Percentiles rank a stretch among this genome's conserved stretches.
Evolutionary conservation across 2,329 filamentous ascomycete species (phyloP).

Genomic region (Hypoxylon sp.): DNA sequence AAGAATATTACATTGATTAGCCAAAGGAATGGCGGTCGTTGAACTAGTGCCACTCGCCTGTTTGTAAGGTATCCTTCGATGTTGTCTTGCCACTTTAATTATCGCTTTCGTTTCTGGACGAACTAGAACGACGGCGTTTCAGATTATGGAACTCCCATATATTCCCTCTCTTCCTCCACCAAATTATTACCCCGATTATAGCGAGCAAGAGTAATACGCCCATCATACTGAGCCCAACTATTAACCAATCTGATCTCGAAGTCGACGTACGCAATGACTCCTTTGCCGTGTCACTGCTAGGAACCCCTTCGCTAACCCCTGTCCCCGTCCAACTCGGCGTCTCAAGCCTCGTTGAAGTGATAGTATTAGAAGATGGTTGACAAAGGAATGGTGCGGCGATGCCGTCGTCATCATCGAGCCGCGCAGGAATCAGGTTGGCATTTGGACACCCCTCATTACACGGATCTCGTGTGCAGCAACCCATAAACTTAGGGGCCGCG

Average conservation of each 20-base stretch:
- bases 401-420: constrained; percentile 41
- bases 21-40: background rate
- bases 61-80: background rate
- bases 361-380: background rate
- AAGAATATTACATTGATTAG: background rate
- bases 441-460: constrained; percentile 55
- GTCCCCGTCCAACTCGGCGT: constrained; percentile 17
- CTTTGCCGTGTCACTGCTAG: background rate
- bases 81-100: background rate
- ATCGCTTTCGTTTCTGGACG: background rate
- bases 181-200: constrained; percentile 35
- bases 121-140: background rate
- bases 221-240: constrained; percentile 41
- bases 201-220: constrained; percentile 42
- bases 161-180: constrained; percentile 25
- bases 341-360: background rate
- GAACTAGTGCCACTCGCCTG: background rate
- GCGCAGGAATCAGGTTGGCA: constrained; percentile 50
- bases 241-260: constrained; percentile 25
- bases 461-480: constrained; percentile 57
- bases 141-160: constrained; percentile 1
- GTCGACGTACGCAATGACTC: background rate
- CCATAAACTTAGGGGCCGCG: constrained; percentile 54
- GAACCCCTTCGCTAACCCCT: background rate
- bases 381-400: constrained; percentile 43